phyloP scores from a whole-genome alignment of 177 flowering plant genomes.

The Vitis hybrid region DNA sequence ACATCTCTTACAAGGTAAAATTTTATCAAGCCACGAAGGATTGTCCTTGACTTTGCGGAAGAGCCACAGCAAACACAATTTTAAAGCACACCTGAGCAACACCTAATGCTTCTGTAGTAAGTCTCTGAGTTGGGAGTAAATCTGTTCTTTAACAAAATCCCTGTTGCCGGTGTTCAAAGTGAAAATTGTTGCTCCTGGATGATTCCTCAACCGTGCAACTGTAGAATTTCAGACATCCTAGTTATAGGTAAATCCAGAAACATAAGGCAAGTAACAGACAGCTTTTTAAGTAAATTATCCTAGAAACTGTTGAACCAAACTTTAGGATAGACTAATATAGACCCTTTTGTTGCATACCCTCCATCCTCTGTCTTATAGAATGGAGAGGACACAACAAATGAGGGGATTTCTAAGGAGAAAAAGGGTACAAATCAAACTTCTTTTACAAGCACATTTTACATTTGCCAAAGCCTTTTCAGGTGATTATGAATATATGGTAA shows the following conservation, averaged over 20 bases:
- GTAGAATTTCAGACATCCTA: slow-evolving; percentile 15
- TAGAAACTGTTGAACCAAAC: not conserved
- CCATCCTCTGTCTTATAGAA: too few species aligned
- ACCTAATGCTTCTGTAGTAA: slow-evolving; percentile 32
- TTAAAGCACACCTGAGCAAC: not conserved
- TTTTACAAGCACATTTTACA: not conserved
- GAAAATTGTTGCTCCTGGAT: slow-evolving; percentile 62
- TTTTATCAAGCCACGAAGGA: not conserved
- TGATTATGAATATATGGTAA: not conserved
- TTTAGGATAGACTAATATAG: not conserved
- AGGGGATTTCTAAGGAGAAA: too few species aligned
- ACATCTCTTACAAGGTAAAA: not conserved
- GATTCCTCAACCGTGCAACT: slow-evolving; percentile 81
- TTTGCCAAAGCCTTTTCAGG: too few species aligned
- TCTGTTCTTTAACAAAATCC: slow-evolving; percentile 50
- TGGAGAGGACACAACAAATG: too few species aligned
- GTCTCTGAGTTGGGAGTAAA: slow-evolving; percentile 42
- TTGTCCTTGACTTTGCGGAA: not conserved
- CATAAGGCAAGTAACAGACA: not conserved
- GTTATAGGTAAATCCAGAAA: not conserved
- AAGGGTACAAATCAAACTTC: too few species aligned
- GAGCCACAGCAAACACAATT: not conserved
- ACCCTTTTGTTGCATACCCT: too few species aligned
- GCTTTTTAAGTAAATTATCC: not conserved
- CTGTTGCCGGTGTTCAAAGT: slow-evolving; percentile 56